Base-by-base conservation (phyloP, 352 stramenopile species). In the Phytophthora kernoviae region DNA sequence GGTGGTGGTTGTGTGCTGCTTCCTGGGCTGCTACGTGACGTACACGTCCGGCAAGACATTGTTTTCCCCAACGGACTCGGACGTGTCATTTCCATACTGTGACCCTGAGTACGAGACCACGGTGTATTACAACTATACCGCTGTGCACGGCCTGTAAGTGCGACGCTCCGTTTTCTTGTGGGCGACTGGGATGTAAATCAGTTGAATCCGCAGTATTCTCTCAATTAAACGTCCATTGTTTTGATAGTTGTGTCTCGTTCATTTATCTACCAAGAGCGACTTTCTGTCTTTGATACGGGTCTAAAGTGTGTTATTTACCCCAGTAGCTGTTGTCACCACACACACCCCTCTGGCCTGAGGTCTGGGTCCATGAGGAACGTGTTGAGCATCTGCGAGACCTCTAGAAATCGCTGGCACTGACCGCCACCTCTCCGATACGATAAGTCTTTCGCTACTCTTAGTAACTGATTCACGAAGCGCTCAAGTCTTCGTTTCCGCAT, bases 301-400 rank as follows among this genome's bases (percentile, higher is more conserved):
- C n/a, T n/a, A n/a, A n/a, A n/a, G n/a, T n/a, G n/a, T n/a, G n/a
- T n/a, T n/a, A n/a, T n/a, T n/a, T n/a, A n/a, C n/a, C n/a, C n/a
- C n/a, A n/a, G n/a, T n/a, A n/a, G n/a, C n/a, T n/a, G 39, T 24
- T 4, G 50, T 58, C 40, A 73, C 40, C 44, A 65, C 22, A 46
- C 52, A 32, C 27, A 77, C 20, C 41, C 57, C 42, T 36, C 33
- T 15, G 40, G 64, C 34, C 68, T 48, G n/a, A 62, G 22, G 44
- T 58, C 54, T 15, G 75, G 72, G 46, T 87, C 77, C n/a, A 74
- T 69, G 11, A 89, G 52, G 34, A 91, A 91, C 18, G 73, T 69
- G 21, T 75, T 77, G 33, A 91, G 68, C 27, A 88, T 64, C 37
- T 69, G 62, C n/a, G 74, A 83, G 55, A 85, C 68, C n/a, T 62